Percentiles rank a stretch among this genome's conserved stretches.
phyloP scores from a whole-genome alignment of 1,284 basidiomycete genomes.

The Bjerkandera adusta region DNA sequence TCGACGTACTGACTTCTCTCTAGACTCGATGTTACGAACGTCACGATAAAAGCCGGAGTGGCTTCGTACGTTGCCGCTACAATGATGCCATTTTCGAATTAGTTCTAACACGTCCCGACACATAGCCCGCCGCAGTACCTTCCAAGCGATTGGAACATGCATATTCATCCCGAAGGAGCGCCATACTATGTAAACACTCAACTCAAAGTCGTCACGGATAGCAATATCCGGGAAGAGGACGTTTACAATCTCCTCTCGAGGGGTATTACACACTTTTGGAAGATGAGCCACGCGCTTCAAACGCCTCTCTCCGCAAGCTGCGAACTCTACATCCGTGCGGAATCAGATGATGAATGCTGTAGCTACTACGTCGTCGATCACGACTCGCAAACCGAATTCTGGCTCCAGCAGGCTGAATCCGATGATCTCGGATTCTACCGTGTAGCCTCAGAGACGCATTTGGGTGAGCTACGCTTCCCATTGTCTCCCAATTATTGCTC shows the following conservation, averaged over 20 bases:
- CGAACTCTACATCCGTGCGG: constrained; percentile 23
- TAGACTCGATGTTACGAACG: too few species aligned
- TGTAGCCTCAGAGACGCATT: constrained; percentile 20
- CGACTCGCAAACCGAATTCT: constrained; percentile 23
- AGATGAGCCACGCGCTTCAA: constrained; percentile 11
- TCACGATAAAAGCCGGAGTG: too few species aligned
- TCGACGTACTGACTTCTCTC: too few species aligned
- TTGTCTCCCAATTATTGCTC: too few species aligned
- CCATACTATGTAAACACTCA: constrained; percentile 22
- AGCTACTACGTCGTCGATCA: constrained; percentile 30
- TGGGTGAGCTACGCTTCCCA: too few species aligned
- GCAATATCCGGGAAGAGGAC: constrained; percentile 5
- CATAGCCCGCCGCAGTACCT: constrained; percentile 12
- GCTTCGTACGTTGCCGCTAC: too few species aligned
- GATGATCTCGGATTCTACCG: constrained; percentile 20
- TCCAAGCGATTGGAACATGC: constrained; percentile 17
- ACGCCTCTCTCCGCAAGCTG: constrained; percentile 10
- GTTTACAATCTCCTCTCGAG: constrained; percentile 4
- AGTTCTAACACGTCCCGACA: too few species aligned
- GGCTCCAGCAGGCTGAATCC: constrained; percentile 22
- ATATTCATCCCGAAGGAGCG: constrained; percentile 27
- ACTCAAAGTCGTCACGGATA: constrained; percentile 23
- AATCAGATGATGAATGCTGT: constrained; percentile 18
- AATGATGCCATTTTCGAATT: too few species aligned
- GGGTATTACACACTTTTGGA: constrained; percentile 11